Evolutionary conservation across 2,329 filamentous ascomycete genomes (phyloP).

Genomic region (Fusarium sp.): DNA sequence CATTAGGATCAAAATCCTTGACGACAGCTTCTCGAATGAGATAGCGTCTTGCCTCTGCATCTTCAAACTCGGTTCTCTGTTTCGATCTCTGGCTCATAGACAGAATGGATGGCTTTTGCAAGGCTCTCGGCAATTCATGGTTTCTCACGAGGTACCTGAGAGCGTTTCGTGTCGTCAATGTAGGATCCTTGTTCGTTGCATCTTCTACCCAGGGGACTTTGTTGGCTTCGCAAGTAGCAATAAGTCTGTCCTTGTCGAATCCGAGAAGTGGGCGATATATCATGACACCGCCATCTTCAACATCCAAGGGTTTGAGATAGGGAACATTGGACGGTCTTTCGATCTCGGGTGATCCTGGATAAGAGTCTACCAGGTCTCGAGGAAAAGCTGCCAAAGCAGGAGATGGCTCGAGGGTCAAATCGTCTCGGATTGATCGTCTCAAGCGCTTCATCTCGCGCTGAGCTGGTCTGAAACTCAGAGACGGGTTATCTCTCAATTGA

Average conservation of each 20-base stretch:
- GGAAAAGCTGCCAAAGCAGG: constrained; percentile 21
- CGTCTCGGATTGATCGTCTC: constrained; percentile 48
- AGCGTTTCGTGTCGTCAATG: constrained; percentile 84
- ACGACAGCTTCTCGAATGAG: constrained; percentile 64
- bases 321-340: constrained; percentile 45
- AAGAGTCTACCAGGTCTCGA: constrained; percentile 46
- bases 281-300: constrained; percentile 76
- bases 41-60: constrained; percentile 66
- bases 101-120: constrained; percentile 75
- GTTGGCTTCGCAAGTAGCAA: constrained; percentile 78
- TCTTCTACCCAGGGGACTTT: constrained; percentile 85
- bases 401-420: constrained; percentile 45
- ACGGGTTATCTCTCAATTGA: constrained; percentile 54
- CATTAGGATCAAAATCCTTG: constrained; percentile 61
- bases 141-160: constrained; percentile 75
- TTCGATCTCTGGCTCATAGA: constrained; percentile 68
- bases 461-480: constrained; percentile 55
- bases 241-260: constrained; percentile 80
- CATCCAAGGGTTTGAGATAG: constrained; percentile 53
- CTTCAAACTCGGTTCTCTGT: constrained; percentile 58
- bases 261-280: constrained; percentile 77
- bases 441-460: constrained; percentile 50
- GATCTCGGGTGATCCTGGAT: constrained; percentile 45
- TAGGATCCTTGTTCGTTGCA: constrained; percentile 81
- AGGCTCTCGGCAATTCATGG: constrained; percentile 74